These are phyloP conservation scores for Scheffersomyces ergatensis DNA, from an alignment of 805 yeast genomes.

Conservation along the genomic window DNA sequence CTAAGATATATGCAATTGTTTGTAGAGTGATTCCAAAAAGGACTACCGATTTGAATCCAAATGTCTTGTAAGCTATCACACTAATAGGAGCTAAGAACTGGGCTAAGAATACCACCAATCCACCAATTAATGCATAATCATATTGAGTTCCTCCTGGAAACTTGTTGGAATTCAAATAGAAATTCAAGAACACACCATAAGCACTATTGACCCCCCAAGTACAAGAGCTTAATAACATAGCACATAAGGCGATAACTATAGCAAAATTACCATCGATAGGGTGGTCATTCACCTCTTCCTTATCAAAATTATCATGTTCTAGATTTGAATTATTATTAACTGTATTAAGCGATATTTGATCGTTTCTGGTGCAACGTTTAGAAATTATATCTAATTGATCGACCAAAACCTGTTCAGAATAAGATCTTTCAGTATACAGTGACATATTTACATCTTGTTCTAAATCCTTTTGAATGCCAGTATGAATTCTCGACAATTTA, in stretches of 20 bases:
- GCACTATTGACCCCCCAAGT: slow-evolving; percentile 61
- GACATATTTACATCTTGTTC: slow-evolving; percentile 9
- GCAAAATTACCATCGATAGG: slow-evolving; percentile 47
- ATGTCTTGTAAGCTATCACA: slow-evolving; percentile 42
- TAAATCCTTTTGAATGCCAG: slow-evolving; percentile 20
- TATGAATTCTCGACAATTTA: slow-evolving; percentile 13
- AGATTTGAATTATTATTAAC: no score
- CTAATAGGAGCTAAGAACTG: slow-evolving; percentile 57
- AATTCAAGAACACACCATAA: slow-evolving; percentile 57
- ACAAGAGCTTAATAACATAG: slow-evolving; percentile 42
- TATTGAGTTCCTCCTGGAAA: slow-evolving; percentile 45
- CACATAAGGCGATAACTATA: slow-evolving; percentile 53
- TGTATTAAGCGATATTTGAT: neutral
- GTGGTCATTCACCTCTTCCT: slow-evolving; percentile 5
- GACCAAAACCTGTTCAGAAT: slow-evolving; percentile 13
- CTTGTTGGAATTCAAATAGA: slow-evolving; percentile 34
- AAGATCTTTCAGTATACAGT: slow-evolving; percentile 9
- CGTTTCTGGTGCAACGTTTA: slow-evolving; percentile 5
- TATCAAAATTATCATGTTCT: no score
- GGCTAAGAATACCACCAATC: slow-evolving; percentile 48
- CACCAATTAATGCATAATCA: slow-evolving; percentile 53
- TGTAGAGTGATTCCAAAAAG: slow-evolving; percentile 43
- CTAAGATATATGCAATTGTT: slow-evolving; percentile 45
- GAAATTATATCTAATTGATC: slow-evolving; percentile 15
- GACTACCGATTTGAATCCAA: slow-evolving; percentile 51